These are phyloP conservation scores for Penicillium sp. DNA, from an alignment of 2,329 filamentous ascomycete genomes.

Conservation along the genomic window DNA sequence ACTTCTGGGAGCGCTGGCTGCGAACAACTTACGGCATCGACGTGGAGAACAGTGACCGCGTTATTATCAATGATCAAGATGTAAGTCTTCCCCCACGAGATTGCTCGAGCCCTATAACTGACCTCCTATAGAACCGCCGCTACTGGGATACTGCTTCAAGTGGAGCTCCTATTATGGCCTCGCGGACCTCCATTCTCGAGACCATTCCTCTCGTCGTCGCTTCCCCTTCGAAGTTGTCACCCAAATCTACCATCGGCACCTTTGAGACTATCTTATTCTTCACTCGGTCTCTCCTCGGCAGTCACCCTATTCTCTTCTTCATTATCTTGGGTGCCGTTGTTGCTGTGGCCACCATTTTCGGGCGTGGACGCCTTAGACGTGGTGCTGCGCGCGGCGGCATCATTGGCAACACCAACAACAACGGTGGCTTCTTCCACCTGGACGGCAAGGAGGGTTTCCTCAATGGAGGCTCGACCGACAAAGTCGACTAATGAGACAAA, in stretches of 20 bases:
- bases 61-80: slow-evolving; percentile 95
- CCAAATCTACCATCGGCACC: slow-evolving; percentile 43
- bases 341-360: slow-evolving; percentile 27
- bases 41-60: slow-evolving; percentile 72
- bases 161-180: slow-evolving; percentile 80
- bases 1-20: slow-evolving; percentile 97
- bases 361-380: slow-evolving; percentile 26
- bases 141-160: slow-evolving; percentile 92
- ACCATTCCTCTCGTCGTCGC: slow-evolving; percentile 52
- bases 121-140: slow-evolving; percentile 60
- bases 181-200: slow-evolving; percentile 81
- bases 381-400: slow-evolving; percentile 28
- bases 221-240: slow-evolving; percentile 40
- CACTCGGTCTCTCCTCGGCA: slow-evolving; percentile 35
- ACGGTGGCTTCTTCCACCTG: slow-evolving; percentile 40
- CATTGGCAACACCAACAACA: slow-evolving; percentile 28
- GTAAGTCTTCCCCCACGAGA: slow-evolving; percentile 48
- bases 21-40: slow-evolving; percentile 89
- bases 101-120: slow-evolving; percentile 8
- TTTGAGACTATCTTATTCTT: slow-evolving; percentile 42
- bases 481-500: slow-evolving; percentile 38
- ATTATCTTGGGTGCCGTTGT: slow-evolving; percentile 33
- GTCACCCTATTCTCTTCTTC: slow-evolving; percentile 39
- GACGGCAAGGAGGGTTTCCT: slow-evolving; percentile 43
- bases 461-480: slow-evolving; percentile 37